These are phyloP conservation scores for Salix koriyanagi DNA, from an alignment of 345 rosid species.

Conservation along the genomic window DNA sequence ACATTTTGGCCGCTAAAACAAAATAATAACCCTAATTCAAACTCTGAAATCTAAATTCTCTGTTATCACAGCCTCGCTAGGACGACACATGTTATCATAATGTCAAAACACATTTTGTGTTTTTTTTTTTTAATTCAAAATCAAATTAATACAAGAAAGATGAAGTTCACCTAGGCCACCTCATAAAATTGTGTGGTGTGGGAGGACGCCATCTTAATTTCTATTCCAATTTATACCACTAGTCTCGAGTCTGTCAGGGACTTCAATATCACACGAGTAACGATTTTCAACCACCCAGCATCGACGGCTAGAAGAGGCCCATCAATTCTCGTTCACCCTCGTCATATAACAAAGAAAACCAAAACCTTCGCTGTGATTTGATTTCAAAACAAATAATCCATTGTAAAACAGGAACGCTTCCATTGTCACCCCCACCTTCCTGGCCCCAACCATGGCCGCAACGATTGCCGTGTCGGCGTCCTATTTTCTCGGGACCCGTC, in stretches of 20 bases:
- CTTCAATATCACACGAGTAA: conserved; percentile 16
- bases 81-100: too few relatives aligned
- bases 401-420: background rate
- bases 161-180: too few relatives aligned
- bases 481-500: conserved; percentile 47
- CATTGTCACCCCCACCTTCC: background rate
- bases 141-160: too few relatives aligned
- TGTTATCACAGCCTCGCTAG: too few relatives aligned
- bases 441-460: conserved; percentile 18
- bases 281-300: conserved; percentile 26
- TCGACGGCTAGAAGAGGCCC: conserved; percentile 32
- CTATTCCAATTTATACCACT: too few relatives aligned
- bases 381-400: background rate
- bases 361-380: background rate
- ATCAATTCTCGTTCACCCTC: conserved; percentile 11
- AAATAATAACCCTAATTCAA: too few relatives aligned
- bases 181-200: too few relatives aligned
- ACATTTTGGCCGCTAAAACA: rapidly evolving
- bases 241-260: too few relatives aligned
- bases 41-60: rapidly evolving
- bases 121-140: too few relatives aligned
- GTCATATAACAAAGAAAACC: background rate
- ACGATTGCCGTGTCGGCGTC: conserved; percentile 45
- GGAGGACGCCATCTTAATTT: too few relatives aligned
- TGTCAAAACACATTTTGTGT: too few relatives aligned